Conservation (phyloP, 2,329 filamentous ascomycete genomes). For the Paradendryphiella salina region DNA sequence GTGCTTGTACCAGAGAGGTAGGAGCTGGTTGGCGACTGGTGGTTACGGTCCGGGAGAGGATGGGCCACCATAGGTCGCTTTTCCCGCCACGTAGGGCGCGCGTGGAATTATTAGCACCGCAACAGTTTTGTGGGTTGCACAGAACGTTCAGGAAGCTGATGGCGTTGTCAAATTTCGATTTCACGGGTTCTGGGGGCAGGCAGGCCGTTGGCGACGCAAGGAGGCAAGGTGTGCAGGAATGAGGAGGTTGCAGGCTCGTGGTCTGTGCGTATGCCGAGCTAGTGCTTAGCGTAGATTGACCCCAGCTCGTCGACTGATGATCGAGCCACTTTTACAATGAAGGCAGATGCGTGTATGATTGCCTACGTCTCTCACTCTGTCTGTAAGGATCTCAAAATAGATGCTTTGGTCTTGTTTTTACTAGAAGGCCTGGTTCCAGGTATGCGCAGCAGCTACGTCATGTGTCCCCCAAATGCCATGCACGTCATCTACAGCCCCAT, state of each 20-base stretch:
- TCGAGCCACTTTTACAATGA: slow-evolving; percentile 18
- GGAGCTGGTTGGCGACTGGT: slow-evolving; percentile 28
- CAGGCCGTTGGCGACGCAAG: slow-evolving; percentile 26
- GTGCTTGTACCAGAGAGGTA: slow-evolving; percentile 24
- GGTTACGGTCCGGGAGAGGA: slow-evolving; percentile 29
- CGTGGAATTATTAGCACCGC: slow-evolving; percentile 22
- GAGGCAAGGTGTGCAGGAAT: slow-evolving; percentile 27
- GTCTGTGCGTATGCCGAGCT: slow-evolving; percentile 15
- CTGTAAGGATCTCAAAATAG: neutral
- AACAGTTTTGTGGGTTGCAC: slow-evolving; percentile 31
- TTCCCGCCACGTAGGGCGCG: slow-evolving; percentile 32
- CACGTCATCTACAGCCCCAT: slow-evolving; percentile 27
- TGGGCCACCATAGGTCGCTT: slow-evolving; percentile 32
- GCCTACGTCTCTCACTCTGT: neutral
- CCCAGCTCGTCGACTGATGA: slow-evolving; percentile 23
- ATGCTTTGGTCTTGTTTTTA: no score
- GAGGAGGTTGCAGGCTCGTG: slow-evolving; percentile 23
- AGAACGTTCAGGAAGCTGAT: slow-evolving; percentile 15
- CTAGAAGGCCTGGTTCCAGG: neutral
- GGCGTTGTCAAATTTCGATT: slow-evolving; percentile 1
- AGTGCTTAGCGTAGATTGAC: slow-evolving; percentile 14
- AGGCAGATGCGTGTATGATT: neutral
- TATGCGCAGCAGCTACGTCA: slow-evolving; percentile 10
- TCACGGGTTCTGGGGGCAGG: slow-evolving; percentile 15
- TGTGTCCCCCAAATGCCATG: slow-evolving; percentile 17